Percentiles rank a stretch among this genome's conserved stretches.
phyloP scores from a whole-genome alignment of 2,329 filamentous ascomycete species.

The Fragosphaeria purpurea region DNA sequence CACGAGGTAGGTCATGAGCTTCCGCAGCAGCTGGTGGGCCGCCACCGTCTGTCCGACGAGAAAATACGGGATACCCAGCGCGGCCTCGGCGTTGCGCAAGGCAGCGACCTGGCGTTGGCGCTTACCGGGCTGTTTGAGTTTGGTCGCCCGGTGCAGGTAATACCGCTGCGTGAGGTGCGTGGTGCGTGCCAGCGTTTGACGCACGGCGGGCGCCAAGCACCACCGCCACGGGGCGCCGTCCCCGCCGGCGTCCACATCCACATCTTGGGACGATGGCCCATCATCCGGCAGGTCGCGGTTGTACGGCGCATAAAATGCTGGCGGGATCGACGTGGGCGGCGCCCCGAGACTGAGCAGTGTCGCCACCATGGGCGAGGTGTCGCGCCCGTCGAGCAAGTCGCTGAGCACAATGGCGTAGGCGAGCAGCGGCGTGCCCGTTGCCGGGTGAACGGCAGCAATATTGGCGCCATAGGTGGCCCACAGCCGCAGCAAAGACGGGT shows the following conservation, averaged over 20 bases:
- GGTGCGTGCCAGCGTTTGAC: constrained; percentile 1
- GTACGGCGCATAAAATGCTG: constrained; percentile 3
- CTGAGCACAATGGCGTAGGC: constrained; percentile 5
- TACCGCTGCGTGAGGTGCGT: constrained; percentile 6
- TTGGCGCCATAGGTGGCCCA: constrained; percentile 6
- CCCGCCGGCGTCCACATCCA: background rate
- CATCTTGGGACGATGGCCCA: background rate
- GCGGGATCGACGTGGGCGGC: constrained; percentile 4
- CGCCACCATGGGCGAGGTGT: constrained; percentile 4
- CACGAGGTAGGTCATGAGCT: constrained; percentile 7
- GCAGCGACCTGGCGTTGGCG: constrained; percentile 3
- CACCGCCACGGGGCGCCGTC: constrained; percentile 1
- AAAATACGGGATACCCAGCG: constrained; percentile 4
- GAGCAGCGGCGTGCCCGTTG: constrained; percentile 1
- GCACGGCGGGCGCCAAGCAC: background rate
- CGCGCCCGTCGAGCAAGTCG: background rate
- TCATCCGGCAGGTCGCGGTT: background rate
- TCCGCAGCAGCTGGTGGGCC: constrained; percentile 4
- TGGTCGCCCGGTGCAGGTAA: constrained; percentile 5
- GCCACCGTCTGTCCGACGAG: constrained; percentile 7
- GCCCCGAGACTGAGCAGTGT: constrained; percentile 10
- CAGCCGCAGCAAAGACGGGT: constrained; percentile 4
- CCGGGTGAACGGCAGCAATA: background rate
- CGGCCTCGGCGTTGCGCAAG: constrained; percentile 2
- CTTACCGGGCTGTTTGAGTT: background rate